phyloP scores from a whole-genome alignment of 1,284 basidiomycete genomes.

The Boletus sp. region DNA sequence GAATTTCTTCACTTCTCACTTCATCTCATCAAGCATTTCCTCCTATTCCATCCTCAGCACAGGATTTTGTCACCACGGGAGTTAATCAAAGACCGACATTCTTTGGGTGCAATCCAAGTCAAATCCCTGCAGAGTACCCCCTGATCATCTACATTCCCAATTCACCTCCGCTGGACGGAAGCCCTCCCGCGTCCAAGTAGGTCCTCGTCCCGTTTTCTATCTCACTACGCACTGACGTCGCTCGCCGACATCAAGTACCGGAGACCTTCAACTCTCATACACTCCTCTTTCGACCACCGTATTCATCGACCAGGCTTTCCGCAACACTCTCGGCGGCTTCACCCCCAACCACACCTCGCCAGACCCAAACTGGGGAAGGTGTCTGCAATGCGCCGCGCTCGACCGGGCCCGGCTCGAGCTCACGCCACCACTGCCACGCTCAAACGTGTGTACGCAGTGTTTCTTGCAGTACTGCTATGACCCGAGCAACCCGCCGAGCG shows the following conservation, averaged over 20 bases:
- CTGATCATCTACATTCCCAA: slow-evolving; percentile 63
- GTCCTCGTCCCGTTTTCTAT: slow-evolving; percentile 14
- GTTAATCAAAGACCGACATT: slow-evolving; percentile 69
- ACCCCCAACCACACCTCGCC: slow-evolving; percentile 39
- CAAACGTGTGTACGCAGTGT: slow-evolving; percentile 26
- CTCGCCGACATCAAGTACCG: slow-evolving; percentile 34
- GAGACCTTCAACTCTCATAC: slow-evolving; percentile 47
- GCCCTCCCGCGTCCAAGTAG: slow-evolving; percentile 57
- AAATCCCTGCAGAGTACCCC: slow-evolving; percentile 49
- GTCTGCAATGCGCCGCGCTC: slow-evolving; percentile 42
- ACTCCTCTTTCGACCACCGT: slow-evolving; percentile 42
- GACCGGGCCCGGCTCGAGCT: slow-evolving; percentile 38
- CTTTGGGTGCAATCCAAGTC: slow-evolving; percentile 67
- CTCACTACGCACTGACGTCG: background rate
- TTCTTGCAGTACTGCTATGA: slow-evolving; percentile 37
- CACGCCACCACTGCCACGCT: slow-evolving; percentile 18
- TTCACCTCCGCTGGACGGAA: slow-evolving; percentile 55
- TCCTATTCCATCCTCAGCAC: slow-evolving; percentile 49
- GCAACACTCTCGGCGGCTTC: slow-evolving; percentile 54
- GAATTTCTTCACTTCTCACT: slow-evolving; percentile 45
- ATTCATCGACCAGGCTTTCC: slow-evolving; percentile 52
- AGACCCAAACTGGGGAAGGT: slow-evolving; percentile 39
- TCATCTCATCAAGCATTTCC: slow-evolving; percentile 59
- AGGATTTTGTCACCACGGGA: slow-evolving; percentile 59
- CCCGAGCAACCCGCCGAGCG: slow-evolving; percentile 27